Percentiles rank a stretch among this genome's conserved stretches.
Conservation (phyloP, 1,284 basidiomycete species). For the Ustilago cynodontis region DNA sequence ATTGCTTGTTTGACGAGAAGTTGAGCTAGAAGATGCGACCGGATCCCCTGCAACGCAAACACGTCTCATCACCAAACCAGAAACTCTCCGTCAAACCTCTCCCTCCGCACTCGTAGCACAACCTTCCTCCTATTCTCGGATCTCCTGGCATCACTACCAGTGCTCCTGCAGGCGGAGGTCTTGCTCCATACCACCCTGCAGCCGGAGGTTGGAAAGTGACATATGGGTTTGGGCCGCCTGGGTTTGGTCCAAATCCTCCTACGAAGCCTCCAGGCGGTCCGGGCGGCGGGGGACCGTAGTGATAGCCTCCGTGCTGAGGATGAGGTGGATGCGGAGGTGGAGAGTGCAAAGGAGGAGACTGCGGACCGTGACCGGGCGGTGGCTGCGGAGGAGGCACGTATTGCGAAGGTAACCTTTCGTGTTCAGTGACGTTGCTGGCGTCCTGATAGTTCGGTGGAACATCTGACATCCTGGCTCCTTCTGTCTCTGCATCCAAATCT, state of each 20-base stretch:
- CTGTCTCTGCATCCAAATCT: constrained; percentile 44
- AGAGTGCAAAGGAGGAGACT: not conserved
- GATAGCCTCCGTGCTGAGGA: constrained; percentile 11
- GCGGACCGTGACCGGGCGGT: constrained; percentile 25
- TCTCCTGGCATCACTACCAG: constrained; percentile 51
- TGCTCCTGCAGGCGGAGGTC: constrained; percentile 36
- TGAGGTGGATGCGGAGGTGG: constrained; percentile 12
- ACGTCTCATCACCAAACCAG: constrained; percentile 55
- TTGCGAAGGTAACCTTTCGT: constrained; percentile 45
- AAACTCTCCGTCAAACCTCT: constrained; percentile 47
- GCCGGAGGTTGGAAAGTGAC: constrained; percentile 17
- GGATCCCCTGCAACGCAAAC: constrained; percentile 33
- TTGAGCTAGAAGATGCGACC: constrained; percentile 33
- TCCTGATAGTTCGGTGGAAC: constrained; percentile 53
- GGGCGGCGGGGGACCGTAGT: constrained; percentile 2
- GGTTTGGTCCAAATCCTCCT: constrained; percentile 33
- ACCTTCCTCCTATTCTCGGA: constrained; percentile 44
- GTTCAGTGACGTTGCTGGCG: constrained; percentile 31
- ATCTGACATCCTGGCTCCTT: constrained; percentile 46
- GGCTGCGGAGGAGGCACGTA: constrained; percentile 39
- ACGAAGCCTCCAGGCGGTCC: constrained; percentile 22
- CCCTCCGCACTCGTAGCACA: constrained; percentile 49
- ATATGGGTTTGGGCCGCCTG: constrained; percentile 37
- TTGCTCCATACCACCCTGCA: constrained; percentile 13
- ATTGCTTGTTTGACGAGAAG: not conserved